A percentile compares a stretch with the other conserved stretches of the same genome.
Evolutionary conservation across 164 flowering plant species (phyloP).

Genomic region (Aristolochia contorta): DNA sequence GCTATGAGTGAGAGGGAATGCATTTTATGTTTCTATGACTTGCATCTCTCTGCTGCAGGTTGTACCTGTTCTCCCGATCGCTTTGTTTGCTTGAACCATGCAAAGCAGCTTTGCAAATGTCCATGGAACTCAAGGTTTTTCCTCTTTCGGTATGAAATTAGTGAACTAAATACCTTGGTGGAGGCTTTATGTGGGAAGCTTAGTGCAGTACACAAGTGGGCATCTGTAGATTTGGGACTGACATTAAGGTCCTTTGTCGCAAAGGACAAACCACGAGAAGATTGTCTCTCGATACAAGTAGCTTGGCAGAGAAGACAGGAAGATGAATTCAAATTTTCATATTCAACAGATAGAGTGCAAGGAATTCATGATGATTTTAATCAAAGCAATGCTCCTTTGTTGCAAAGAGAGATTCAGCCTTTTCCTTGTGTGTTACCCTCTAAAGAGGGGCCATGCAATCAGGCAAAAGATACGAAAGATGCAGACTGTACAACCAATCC

Average conservation of each 20-base stretch:
- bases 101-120: slow-evolving; percentile 64
- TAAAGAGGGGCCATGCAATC: too few species aligned
- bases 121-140: slow-evolving; percentile 41
- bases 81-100: slow-evolving; percentile 60
- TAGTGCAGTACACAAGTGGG: slow-evolving; percentile 73
- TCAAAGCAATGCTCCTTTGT: too few species aligned
- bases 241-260: slow-evolving; percentile 32
- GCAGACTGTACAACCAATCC: too few species aligned
- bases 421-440: too few species aligned
- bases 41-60: slow-evolving; percentile 58
- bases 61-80: slow-evolving; percentile 59
- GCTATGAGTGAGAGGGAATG: slow-evolving; percentile 48
- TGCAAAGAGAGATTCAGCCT: too few species aligned
- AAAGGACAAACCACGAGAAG: slow-evolving; percentile 21
- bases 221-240: slow-evolving; percentile 51
- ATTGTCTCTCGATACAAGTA: neutral
- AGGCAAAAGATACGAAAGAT: too few species aligned
- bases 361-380: too few species aligned
- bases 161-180: slow-evolving; percentile 44
- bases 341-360: too few species aligned
- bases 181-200: slow-evolving; percentile 73
- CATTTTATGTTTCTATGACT: slow-evolving; percentile 43
- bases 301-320: too few species aligned
- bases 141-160: slow-evolving; percentile 49
- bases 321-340: too few species aligned